Base-by-base conservation (phyloP, 257 asterid genomes). In the Phtheirospermum japonicum region DNA sequence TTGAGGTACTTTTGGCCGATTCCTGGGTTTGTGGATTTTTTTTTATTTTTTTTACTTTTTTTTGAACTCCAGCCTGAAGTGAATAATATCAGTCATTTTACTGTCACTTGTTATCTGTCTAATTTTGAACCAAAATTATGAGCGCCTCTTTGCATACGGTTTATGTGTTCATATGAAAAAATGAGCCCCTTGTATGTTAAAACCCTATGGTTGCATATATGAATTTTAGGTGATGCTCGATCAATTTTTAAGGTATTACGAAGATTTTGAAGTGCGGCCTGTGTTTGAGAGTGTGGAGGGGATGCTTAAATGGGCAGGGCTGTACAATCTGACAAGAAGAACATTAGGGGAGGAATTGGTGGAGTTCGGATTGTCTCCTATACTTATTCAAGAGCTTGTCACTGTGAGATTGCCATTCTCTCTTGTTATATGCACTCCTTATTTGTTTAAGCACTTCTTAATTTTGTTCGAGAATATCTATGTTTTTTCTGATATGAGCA, bases 271-370 rank as follows among this genome's bases (percentile, higher is more conserved):
- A 73, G 66, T 82, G 46, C 85, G 99, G 46, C 97, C 99, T 0
- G 81, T 81, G 75, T 93, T 93, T 67, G 82, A 66, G 77, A 85
- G 67, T 50, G 90, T 89, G 56, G 97, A 89, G 67, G 88, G 64
- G 65, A 89, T 93, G 99, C 97, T 89, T 45, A 85, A 79, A 76
- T 93, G 99, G 99, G 82, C 99, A 9, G 95, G 92, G 65, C 75
- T 93, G 9, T 85, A 76, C 77, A 71, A 85, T 77, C 76, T 89
- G 76, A 89, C 99, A 2, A 77, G 60, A 0, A 69, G 53, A 32
- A 75, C 88, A 2, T 72, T 93, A 48, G 84, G 77, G 64, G 84
- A 83, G 77, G 85, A 82, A 69, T 72, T 89, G 71, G 71, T 67
- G 52, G 85, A 74, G 64, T 72, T 62, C 67, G 84, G 84, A 40